Evolutionary conservation across 345 rosid genomes (phyloP), one percentile per base, ranked within the genome.

Genomic region (Gynandropsis gynandra): DNA sequence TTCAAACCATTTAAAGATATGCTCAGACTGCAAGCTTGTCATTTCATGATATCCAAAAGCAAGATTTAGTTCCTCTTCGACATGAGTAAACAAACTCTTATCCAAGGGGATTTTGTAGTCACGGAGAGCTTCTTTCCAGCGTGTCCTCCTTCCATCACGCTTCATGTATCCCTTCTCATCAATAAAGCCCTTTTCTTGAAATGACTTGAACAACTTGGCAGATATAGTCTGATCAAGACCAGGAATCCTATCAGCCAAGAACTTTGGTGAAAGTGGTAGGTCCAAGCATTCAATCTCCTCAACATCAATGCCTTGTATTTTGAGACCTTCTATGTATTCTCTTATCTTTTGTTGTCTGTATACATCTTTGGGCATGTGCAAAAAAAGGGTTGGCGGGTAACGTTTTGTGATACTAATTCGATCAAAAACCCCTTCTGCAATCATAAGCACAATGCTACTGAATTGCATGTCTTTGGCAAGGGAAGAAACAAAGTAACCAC

Each of bases 21-120:
- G 82, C 24, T 85, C 76, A 37, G 88, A 87, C 65, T 75, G 88
- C 69, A 80, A 60, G 61, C 98, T 92, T 10, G 95, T 87, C 98
- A 92, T 87, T 56, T 92, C 98, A 52, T 92, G 98, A 51, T 67
- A 65, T n/a, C 89, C 88, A 67, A 72, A 92, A 7, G 96, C 98
- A 60, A 87, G 88, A 70, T 92, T 92, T 47, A 92, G 68, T 50
- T 87, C 97, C 73, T 80, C 98, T 52, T 85, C 84, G 38, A 92
- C 82, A 61, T 80, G 95, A 38, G 69, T 81, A 43, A 79, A 19
- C 73, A 85, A 65, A 18, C 67, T 68, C 59, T 70, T 60, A 11
- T 76, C 74, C 62, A 85, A 38, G 12, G 58, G 47, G 52, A 73
- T 24, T 54, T 61, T 64, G 12, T 55, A 54, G 39, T 64, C 65